These are phyloP conservation scores for Malus orientalis DNA, from an alignment of 306 rosid genomes.

Conservation along the genomic window DNA sequence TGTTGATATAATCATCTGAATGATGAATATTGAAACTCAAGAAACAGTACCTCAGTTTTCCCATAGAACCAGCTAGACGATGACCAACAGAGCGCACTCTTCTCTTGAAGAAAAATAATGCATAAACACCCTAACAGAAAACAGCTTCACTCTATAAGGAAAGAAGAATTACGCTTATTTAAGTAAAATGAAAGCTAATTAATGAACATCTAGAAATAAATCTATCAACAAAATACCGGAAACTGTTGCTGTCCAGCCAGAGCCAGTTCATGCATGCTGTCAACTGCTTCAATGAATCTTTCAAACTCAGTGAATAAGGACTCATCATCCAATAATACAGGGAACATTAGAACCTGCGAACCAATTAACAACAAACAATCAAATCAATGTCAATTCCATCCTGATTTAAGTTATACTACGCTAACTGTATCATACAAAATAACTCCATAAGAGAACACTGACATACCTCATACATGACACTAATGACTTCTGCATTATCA, in stretches of 20 bases:
- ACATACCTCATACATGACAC: constrained; percentile 69
- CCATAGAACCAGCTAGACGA: constrained; percentile 86
- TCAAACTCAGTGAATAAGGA: constrained; percentile 76
- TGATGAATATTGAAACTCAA: background rate
- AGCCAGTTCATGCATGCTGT: constrained; percentile 79
- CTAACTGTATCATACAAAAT: background rate
- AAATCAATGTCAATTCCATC: background rate
- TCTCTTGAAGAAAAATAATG: constrained; percentile 80
- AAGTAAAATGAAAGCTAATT: background rate
- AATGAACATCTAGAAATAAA: background rate
- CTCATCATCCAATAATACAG: constrained; percentile 63
- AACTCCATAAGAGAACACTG: background rate
- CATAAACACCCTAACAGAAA: constrained; percentile 78
- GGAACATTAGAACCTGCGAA: constrained; percentile 80
- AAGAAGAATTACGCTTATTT: background rate
- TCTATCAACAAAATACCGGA: constrained; percentile 53
- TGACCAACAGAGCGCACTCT: constrained; percentile 92
- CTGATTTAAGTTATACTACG: too few species aligned
- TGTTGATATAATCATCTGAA: background rate
- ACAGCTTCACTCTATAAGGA: constrained; percentile 13
- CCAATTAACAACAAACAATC: constrained; percentile 10
- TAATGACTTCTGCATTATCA: constrained; percentile 73
- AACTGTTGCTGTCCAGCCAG: constrained; percentile 83
- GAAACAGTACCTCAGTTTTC: constrained; percentile 63
- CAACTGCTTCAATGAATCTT: constrained; percentile 85